Conservation (phyloP, 306 rosid genomes). For the Medicago lupulina region DNA sequence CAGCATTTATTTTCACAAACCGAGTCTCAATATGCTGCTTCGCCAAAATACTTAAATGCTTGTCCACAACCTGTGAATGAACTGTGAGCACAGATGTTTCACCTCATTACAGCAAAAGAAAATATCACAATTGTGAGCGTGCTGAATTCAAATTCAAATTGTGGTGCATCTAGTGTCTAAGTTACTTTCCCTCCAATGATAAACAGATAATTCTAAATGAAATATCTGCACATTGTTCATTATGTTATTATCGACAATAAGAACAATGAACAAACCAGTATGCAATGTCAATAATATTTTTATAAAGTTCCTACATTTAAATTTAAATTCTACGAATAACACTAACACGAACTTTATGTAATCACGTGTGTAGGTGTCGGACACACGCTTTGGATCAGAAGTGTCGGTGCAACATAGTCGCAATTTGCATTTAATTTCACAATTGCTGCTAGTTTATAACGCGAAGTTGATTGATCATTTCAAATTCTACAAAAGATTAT, state of each 20-base stretch:
- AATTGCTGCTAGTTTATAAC: neutral
- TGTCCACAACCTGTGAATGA: constrained; percentile 84
- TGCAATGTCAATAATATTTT: neutral
- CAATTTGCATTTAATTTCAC: constrained; percentile 16
- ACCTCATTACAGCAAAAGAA: constrained; percentile 15
- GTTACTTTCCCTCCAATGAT: neutral
- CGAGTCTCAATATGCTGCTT: constrained; percentile 94
- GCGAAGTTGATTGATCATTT: neutral
- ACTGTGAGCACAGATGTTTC: constrained; percentile 38
- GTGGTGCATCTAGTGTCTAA: neutral
- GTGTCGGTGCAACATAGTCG: neutral
- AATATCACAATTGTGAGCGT: neutral
- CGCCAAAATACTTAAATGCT: constrained; percentile 80
- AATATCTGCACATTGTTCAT: neutral
- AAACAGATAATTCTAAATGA: neutral
- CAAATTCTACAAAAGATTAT: neutral
- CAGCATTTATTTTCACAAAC: constrained; percentile 80
- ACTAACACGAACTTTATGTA: too few species aligned
- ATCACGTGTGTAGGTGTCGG: too few species aligned
- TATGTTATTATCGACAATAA: neutral
- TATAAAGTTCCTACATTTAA: constrained; percentile 26
- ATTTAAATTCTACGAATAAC: neutral
- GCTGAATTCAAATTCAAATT: neutral
- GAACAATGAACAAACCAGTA: neutral
- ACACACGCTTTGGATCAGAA: too few species aligned